Evolutionary conservation across 352 stramenopile species (phyloP), one percentile per base, ranked within the genome.

Genomic region (Pythium coloratum): DNA sequence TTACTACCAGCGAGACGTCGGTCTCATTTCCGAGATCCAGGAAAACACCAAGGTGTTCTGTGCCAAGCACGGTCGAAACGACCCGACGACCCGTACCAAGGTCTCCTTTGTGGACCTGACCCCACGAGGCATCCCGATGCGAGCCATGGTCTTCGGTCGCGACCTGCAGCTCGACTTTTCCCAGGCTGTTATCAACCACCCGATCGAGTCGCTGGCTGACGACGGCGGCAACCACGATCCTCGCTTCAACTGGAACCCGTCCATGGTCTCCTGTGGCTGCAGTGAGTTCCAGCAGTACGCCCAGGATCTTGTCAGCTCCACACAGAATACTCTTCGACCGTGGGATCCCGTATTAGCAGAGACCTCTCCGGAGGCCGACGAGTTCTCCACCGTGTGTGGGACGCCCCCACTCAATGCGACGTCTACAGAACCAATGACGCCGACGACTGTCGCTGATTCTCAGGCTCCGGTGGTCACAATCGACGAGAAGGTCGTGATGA

Each of bases 101-200:
- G 59, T 66, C 12, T 53, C 59, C 13, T 7, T 59, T 47, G 40
- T 66, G 24, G 59, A 66, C n/a, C 49, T 66, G n/a, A 44, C 20
- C 6, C 14, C 34, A 2, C n/a, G 50, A 3, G 46, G 59, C 2
- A n/a, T 66, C 59, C 28, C 51, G 16, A 36, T 89, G 24, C 59
- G 53, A 0, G 71, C 66, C 20, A 70, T 76, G 24, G 68, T 74
- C 16, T 81, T 87, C 53, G 55, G 75, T 30, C 79, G 88, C 13
- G 34, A 55, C 33, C 56, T 92, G 5, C 75, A 71, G 59, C 49
- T 91, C 18, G 79, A 92, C 59, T 59, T 92, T 10, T 32, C 59
- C 0, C 47, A 33, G n/a, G 75, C 75, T 0, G 38, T 73, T 10
- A 63, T 78, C 9, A 32, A 68, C n/a, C 38, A 46, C 13, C 68